A percentile compares a stretch with the other conserved stretches of the same genome.
phyloP scores from a whole-genome alignment of 805 yeast genomes.

The Pichia rugopelliculosa region DNA sequence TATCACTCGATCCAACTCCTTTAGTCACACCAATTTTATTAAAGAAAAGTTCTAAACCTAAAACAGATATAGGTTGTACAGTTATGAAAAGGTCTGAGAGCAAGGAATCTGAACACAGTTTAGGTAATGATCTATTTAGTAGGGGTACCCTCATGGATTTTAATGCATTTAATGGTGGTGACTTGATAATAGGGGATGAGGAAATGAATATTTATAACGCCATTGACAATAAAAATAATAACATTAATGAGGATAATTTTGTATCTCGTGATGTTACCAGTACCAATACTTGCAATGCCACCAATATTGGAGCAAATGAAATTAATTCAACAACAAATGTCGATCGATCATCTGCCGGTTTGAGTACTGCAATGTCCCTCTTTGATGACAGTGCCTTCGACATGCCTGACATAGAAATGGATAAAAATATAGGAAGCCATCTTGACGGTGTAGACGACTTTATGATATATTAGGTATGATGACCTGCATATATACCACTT shows the following conservation, averaged over 20 bases:
- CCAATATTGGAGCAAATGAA: background rate
- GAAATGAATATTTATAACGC: background rate
- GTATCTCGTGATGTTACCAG: background rate
- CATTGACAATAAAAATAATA: background rate
- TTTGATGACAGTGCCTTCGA: background rate
- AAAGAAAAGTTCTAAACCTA: background rate
- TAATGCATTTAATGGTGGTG: slow-evolving; percentile 6
- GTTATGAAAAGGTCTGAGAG: slow-evolving; percentile 3
- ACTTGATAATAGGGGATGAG: slow-evolving; percentile 3
- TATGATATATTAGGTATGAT: background rate
- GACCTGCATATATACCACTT: background rate
- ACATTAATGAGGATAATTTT: background rate
- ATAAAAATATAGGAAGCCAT: background rate
- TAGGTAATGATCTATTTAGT: slow-evolving; percentile 1
- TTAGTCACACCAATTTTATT: background rate
- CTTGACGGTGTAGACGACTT: background rate
- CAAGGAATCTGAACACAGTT: slow-evolving; percentile 1
- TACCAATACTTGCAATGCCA: background rate
- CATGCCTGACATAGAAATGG: background rate
- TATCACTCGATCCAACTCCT: slow-evolving; percentile 9
- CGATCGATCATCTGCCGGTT: background rate
- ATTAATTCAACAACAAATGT: too few species aligned
- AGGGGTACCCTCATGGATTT: slow-evolving; percentile 9
- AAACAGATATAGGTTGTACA: background rate
- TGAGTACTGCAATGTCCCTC: background rate